Evolutionary conservation across 345 rosid genomes (phyloP).

Genomic region (Acer negundo): DNA sequence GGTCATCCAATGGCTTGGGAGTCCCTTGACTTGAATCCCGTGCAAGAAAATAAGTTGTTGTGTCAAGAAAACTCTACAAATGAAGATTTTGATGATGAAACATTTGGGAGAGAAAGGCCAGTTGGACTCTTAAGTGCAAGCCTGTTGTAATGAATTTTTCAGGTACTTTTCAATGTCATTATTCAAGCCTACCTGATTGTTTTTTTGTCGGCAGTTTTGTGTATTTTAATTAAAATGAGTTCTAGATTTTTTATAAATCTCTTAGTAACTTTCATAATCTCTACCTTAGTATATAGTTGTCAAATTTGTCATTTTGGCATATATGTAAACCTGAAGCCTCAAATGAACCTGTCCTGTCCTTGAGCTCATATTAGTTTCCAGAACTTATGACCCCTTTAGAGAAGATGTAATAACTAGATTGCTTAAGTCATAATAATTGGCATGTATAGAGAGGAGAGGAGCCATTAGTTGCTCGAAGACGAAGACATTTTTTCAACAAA

Average conservation of each 20-base stretch:
- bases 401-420: too few species aligned
- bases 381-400: background rate
- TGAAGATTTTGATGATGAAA: constrained; percentile 84
- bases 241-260: background rate
- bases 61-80: constrained; percentile 88
- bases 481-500: too few species aligned
- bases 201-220: background rate
- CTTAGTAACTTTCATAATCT: background rate
- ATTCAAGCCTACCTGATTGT: background rate
- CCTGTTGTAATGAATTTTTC: constrained; percentile 41
- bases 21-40: constrained; percentile 45
- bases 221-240: constrained; percentile 10
- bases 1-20: constrained; percentile 65
- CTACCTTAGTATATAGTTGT: background rate
- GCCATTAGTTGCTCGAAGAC: too few species aligned
- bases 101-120: constrained; percentile 52
- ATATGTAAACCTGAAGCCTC: background rate
- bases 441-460: too few species aligned
- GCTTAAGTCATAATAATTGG: too few species aligned
- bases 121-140: constrained; percentile 52
- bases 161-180: constrained; percentile 47
- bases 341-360: background rate
- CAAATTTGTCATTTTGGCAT: background rate
- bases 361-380: background rate
- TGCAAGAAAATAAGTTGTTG: constrained; percentile 56